phyloP scores from a whole-genome alignment of 177 flowering plant genomes.

The Vitis hybrid region DNA sequence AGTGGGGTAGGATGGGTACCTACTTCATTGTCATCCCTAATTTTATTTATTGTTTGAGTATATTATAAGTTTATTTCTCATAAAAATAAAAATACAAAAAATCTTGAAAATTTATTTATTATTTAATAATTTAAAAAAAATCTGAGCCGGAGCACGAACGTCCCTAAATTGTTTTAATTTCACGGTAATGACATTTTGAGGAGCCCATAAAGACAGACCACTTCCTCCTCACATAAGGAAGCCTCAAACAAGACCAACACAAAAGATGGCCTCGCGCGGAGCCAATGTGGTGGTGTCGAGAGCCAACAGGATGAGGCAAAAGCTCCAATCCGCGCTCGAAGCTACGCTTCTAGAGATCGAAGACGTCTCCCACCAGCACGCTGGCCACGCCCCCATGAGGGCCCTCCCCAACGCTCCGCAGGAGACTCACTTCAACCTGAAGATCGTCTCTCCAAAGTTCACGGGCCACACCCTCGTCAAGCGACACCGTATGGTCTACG shows the following conservation, averaged over 20 bases:
- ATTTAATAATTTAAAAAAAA: too few relatives aligned
- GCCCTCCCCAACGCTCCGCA: conserved; percentile 23
- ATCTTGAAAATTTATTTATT: too few relatives aligned
- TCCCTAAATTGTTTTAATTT: too few relatives aligned
- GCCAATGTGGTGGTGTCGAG: conserved; percentile 38
- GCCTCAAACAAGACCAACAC: too few relatives aligned
- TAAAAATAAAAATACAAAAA: too few relatives aligned
- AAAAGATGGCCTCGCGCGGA: conserved; percentile 43
- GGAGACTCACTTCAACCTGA: conserved; percentile 82
- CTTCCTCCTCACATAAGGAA: background rate
- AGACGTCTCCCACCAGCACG: conserved; percentile 82
- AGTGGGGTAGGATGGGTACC: too few relatives aligned
- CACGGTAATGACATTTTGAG: too few relatives aligned
- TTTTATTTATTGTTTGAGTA: too few relatives aligned
- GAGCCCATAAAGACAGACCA: too few relatives aligned
- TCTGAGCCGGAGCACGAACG: too few relatives aligned
- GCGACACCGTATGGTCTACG: conserved; percentile 82
- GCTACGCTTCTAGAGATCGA: conserved; percentile 55
- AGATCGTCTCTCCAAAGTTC: conserved; percentile 66
- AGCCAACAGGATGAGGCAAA: conserved; percentile 55
- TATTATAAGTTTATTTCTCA: too few relatives aligned
- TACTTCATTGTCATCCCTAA: too few relatives aligned
- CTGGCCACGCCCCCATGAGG: conserved; percentile 73
- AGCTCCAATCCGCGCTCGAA: conserved; percentile 52
- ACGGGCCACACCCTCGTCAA: conserved; percentile 73